Base-by-base conservation (phyloP, 2,329 filamentous ascomycete genomes). In the Coniochaeta sp. region DNA sequence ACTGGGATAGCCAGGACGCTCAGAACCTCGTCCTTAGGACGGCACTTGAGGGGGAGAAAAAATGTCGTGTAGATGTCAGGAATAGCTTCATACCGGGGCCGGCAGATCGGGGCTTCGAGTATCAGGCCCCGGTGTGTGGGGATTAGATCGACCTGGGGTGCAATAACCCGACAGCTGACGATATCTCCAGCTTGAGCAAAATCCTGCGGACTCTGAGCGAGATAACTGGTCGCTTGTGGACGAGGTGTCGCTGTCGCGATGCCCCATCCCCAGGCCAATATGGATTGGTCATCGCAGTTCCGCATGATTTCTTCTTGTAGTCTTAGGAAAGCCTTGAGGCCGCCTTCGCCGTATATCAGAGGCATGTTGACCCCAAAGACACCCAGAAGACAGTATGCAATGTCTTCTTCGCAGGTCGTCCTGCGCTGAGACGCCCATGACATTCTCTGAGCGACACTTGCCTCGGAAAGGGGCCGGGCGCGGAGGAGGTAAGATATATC, bases 341-440 rank as follows among this genome's bases (percentile, higher is more conserved):
- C 9, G 42, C 62, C 60, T 52, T 60, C 58, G 9, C 60, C 62
- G 40, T 62, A 63, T 5, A 59, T 30, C 6, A 57, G 55, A 12
- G 60, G 22, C 55, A 63, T 62, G 10, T 24, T 50, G 6, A 63
- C 58, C 26, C 55, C 56, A 28, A 63, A 62, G 10, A 63, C 26
- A 4, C 62, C 62, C 14, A 63, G 32, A 16, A 63, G 50, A 34
- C 62, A 62, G 44, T 63, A 63, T 19, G 62, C 62, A 30, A 57
- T 40, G 47, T 63, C 62, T 36, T 63, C 62, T 6, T 26, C 16
- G 12, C 60, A 30, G 3, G 47, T 63, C 2, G 60, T 59, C 4
- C 5, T 38, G 4, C 62, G 47, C 19, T 26, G 47, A 5, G 60
- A 47, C 2, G 62, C 60, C 62, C 62, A 63, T 10, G 58, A 47